Evolutionary conservation across 805 yeast genomes (phyloP), one percentile per base, ranked within the genome.

Genomic region (Priceomyces fermenticarens): DNA sequence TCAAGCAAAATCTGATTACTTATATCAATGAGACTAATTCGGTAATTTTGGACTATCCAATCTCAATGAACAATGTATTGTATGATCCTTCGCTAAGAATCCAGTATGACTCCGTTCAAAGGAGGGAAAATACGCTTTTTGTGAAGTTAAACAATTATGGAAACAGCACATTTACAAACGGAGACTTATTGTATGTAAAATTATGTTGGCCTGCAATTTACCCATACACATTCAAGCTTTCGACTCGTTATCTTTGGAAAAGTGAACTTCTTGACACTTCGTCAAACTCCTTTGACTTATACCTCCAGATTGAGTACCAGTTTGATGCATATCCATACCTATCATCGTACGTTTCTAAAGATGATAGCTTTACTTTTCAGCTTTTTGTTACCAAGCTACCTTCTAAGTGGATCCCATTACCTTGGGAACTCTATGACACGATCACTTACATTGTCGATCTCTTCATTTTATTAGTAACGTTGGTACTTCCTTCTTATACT

Each of bases 181-280:
- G 60, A 25, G 66, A 60, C 41, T 35, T 55, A 10, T 32, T 65
- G 5, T 53, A 49, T 38, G 45, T 61, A 17, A 65, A 65, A 40
- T 39, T 65, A 10, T 65, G 70, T 36, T 65, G 70, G 70, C 69
- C 71, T 3, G 66, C 70, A 0, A 62, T 57, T 0, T 33, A 26
- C 17, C 67, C 71, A 3, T 57, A 47, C 33, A 49, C 48, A 13
- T 60, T 65, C 30, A 34, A 32, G 4, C 20, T 65, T 2, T 14
- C 42, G 8, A 67, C 63, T 39, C 30, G 38, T 25, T 65, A 59
- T 40, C 10, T 56, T 3, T 43, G 54, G 29, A 32, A 51, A 3
- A 38, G 44, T 4, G 50, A 52, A 8, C 31, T 52, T 1, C 13
- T 35, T 8, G 32, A 32, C 8, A 28, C 37, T 4, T 32, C 27